phyloP scores from a whole-genome alignment of 495 filamentous ascomycete species.

The Clavariopsis aquatica region DNA sequence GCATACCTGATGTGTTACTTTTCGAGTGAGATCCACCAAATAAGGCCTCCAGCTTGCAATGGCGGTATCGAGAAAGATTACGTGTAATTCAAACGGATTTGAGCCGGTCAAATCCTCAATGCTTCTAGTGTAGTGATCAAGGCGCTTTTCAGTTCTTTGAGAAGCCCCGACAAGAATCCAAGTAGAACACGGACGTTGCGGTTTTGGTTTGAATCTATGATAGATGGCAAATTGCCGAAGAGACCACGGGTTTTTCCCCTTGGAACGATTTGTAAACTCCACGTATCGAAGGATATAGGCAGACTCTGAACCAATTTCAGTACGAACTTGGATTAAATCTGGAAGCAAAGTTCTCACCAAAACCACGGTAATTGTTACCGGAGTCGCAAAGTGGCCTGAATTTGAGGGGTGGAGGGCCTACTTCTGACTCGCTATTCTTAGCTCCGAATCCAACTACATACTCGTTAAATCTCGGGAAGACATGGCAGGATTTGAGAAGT shows the following conservation, averaged over 20 bases:
- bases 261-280: constrained; percentile 20
- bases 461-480: constrained; percentile 26
- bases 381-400: constrained; percentile 18
- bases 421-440: constrained; percentile 20
- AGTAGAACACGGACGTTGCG: constrained; percentile 5
- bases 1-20: constrained; percentile 12
- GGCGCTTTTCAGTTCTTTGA: constrained; percentile 10
- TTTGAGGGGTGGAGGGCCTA: constrained; percentile 22
- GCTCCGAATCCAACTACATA: constrained; percentile 13
- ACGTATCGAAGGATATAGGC: constrained; percentile 22
- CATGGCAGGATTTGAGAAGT: constrained; percentile 16
- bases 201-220: constrained; percentile 23
- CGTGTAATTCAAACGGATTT: constrained; percentile 25
- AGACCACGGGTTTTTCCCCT: constrained; percentile 23
- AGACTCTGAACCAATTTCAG: constrained; percentile 4
- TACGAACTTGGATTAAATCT: not conserved
- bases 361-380: constrained; percentile 12
- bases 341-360: not conserved
- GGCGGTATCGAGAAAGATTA: constrained; percentile 24
- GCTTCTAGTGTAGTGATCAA: constrained; percentile 22
- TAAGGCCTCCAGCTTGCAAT: constrained; percentile 18
- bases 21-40: constrained; percentile 8
- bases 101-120: constrained; percentile 7
- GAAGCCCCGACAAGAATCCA: constrained; percentile 23
- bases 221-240: constrained; percentile 25